Evolutionary conservation across 176 grass and related monocot genomes (phyloP), one percentile per base, ranked within the genome.

Genomic region (Oryza punctata): DNA sequence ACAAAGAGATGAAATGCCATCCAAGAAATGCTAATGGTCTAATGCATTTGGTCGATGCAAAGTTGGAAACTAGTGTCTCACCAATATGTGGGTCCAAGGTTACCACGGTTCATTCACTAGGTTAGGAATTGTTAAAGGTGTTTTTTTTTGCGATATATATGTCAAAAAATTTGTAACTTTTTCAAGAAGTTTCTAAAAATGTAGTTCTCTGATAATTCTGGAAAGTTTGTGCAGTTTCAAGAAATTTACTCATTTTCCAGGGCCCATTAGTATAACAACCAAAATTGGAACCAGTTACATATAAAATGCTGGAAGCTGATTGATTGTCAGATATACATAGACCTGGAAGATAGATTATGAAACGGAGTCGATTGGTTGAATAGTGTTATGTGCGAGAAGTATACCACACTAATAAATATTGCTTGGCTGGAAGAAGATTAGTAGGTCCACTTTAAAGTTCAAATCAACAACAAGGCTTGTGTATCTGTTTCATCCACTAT

Each of bases 261-360:
- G 13, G 26, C 37, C 57, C 43, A 1, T 28, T 79, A 47, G 27
- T 67, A 10, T 29, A 63, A 61, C 13, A 24, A 19, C 5, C 28
- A 66, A 79, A 78, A 78, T 19, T 52, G 61, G 38, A 65, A 65
- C 12, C 76, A 65, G 6, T 16, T 24, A 15, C 52, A 40, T 25
- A 40, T 25, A 63, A 60, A 44, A 61, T 77, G 30, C 2, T 18
- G 27, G 30, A 63, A 77, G 29, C 52, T 40, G 74, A 63, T 4
- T 77, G 61, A 76, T 21, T 76, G 61, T 77, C 30, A 77, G 74
- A 61, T 61, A 60, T 63, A 63, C 74, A 13, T 30, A 19, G 29
- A 16, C 49, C 16, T 19, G 19, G 12, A 72, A 76, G 50, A 61
- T 76, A 60, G 50, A 77, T 61, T 52, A 40, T 24, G 14, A 30